Conservation (phyloP, 179 eudicot species). For the Drosera spatulata region DNA sequence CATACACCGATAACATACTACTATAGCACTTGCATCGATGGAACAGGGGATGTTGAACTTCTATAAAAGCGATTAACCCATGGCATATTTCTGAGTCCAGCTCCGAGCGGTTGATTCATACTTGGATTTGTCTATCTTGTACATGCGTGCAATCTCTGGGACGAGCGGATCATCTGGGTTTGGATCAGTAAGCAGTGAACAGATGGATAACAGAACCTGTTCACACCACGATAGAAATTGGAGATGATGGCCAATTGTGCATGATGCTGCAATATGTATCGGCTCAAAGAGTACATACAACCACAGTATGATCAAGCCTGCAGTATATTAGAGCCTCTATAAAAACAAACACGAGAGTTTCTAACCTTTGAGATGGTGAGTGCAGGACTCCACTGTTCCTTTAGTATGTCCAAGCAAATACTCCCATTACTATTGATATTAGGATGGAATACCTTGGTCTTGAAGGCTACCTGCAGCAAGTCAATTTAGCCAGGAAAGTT, state of each 20-base stretch:
- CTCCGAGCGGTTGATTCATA: conserved; percentile 56
- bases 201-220: conserved; percentile 59
- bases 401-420: conserved; percentile 75
- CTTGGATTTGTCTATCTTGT: conserved; percentile 40
- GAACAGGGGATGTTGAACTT: too few species aligned
- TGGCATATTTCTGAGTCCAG: conserved; percentile 71
- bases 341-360: too few species aligned
- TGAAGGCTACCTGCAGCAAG: conserved; percentile 49
- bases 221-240: too few species aligned
- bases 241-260: not conserved
- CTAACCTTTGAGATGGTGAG: conserved; percentile 17
- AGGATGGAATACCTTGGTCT: conserved; percentile 31
- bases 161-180: conserved; percentile 75
- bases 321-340: too few species aligned
- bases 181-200: conserved; percentile 61
- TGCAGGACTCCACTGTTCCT: conserved; percentile 61
- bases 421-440: conserved; percentile 40
- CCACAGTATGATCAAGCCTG: too few species aligned
- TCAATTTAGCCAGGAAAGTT: not conserved
- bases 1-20: too few species aligned
- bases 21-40: too few species aligned
- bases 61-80: conserved; percentile 12
- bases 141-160: conserved; percentile 60
- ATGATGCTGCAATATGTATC: too few species aligned
- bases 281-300: too few species aligned